Conservation (phyloP, 441 rosid genomes). For the Populus hybrid region DNA sequence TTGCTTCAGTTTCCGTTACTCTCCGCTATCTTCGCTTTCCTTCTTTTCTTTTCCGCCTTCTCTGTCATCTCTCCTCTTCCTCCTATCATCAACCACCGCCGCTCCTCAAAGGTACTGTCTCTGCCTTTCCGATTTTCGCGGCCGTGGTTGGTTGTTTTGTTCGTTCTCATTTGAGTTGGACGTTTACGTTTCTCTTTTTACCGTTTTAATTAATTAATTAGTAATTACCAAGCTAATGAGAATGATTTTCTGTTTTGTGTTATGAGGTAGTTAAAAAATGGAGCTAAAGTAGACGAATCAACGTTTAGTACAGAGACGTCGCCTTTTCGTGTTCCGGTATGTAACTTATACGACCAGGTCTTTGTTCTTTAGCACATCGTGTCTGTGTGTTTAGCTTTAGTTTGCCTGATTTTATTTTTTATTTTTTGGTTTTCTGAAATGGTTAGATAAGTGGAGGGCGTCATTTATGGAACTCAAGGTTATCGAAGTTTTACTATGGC, state of each 20-base stretch:
- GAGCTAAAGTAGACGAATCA: conserved; percentile 17
- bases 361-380: neutral
- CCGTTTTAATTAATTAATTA: neutral
- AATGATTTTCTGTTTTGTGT: neutral
- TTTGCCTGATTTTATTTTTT: conserved; percentile 1
- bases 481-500: conserved; percentile 56
- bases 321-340: conserved; percentile 43
- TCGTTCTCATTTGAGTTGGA: neutral
- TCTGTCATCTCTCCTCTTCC: conserved; percentile 43
- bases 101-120: conserved; percentile 12
- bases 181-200: neutral
- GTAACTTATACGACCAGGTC: neutral
- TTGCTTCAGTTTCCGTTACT: conserved; percentile 39
- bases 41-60: conserved; percentile 44
- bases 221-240: neutral
- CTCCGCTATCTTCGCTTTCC: conserved; percentile 46
- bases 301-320: conserved; percentile 3
- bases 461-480: conserved; percentile 66
- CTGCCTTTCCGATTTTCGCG: neutral
- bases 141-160: neutral
- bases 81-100: conserved; percentile 21
- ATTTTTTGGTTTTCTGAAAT: conserved; percentile 1
- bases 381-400: no score
- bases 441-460: conserved; percentile 49
- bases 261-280: conserved; percentile 25